Evolutionary conservation across 495 filamentous ascomycete species (phyloP).

Genomic region (Pyrenula massariospora): DNA sequence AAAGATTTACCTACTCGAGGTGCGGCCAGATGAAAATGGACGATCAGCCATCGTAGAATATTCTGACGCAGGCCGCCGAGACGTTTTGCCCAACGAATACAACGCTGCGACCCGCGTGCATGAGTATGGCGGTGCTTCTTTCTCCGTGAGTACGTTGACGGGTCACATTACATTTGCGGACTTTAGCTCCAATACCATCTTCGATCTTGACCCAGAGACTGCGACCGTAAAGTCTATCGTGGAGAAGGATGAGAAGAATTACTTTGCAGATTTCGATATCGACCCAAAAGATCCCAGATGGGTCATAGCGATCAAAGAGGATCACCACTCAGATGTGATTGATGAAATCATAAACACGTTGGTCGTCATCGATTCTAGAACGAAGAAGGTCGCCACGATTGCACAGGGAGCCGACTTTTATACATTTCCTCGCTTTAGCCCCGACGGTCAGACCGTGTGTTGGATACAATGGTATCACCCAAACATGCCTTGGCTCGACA

Average conservation of each 20-base stretch:
- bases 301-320: conserved; percentile 34
- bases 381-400: conserved; percentile 11
- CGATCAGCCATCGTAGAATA: conserved; percentile 27
- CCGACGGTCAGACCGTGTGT: conserved; percentile 25
- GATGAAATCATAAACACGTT: conserved; percentile 20
- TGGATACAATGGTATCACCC: conserved; percentile 42
- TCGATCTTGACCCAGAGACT: conserved; percentile 18
- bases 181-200: conserved; percentile 20
- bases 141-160: conserved; percentile 13
- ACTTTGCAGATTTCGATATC: conserved; percentile 25
- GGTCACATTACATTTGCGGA: conserved; percentile 31
- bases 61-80: conserved; percentile 12
- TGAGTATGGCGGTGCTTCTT: conserved; percentile 30
- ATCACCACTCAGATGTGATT: conserved; percentile 19
- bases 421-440: conserved; percentile 32
- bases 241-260: conserved; percentile 16
- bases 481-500: conserved; percentile 35
- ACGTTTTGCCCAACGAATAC: conserved; percentile 28
- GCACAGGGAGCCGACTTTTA: conserved; percentile 35
- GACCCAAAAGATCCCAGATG: conserved; percentile 20
- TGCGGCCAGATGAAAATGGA: conserved; percentile 23
- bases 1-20: conserved; percentile 29
- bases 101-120: conserved; percentile 28
- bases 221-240: conserved; percentile 11
- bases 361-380: conserved; percentile 20